Percentiles rank a stretch among this genome's conserved stretches.
These are phyloP conservation scores for Rosa chinensis DNA, from an alignment of 306 rosid genomes.

Conservation along the genomic window DNA sequence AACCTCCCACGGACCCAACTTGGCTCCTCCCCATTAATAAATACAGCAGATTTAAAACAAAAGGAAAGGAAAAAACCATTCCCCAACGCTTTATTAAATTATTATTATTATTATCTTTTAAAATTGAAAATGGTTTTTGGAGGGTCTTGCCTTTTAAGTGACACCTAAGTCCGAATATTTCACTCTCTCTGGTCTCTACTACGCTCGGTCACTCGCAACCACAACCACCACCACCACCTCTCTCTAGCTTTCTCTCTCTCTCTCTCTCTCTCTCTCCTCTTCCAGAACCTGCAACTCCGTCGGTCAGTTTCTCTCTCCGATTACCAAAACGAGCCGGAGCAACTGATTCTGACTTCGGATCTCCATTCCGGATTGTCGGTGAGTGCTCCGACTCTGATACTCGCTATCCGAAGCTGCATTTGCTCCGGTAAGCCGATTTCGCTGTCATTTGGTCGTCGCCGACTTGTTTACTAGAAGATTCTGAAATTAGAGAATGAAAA, in stretches of 20 bases:
- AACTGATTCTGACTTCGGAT: slow-evolving; percentile 26
- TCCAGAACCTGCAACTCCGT: background rate
- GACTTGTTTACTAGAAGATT: slow-evolving; percentile 8
- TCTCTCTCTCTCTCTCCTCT: background rate
- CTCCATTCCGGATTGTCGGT: slow-evolving; percentile 35
- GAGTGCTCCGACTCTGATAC: slow-evolving; percentile 14
- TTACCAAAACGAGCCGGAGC: slow-evolving; percentile 14
- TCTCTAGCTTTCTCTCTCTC: slow-evolving; percentile 7
- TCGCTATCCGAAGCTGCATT: slow-evolving; percentile 34
- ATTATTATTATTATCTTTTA: background rate
- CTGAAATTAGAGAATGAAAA: background rate
- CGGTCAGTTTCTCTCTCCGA: slow-evolving; percentile 4
- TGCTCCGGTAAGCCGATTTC: slow-evolving; percentile 49
- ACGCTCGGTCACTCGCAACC: slow-evolving; percentile 27
- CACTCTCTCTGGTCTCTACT: slow-evolving; percentile 32
- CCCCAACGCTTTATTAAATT: slow-evolving; percentile 4
- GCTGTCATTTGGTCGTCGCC: slow-evolving; percentile 9
- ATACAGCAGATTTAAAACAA: background rate
- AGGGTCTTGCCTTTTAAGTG: slow-evolving; percentile 52
- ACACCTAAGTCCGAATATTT: slow-evolving; percentile 57
- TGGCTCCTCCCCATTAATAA: slow-evolving; percentile 10
- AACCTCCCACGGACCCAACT: background rate
- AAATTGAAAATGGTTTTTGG: slow-evolving; percentile 28
- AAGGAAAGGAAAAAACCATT: background rate
- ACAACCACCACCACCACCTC: slow-evolving; percentile 35